Base-by-base conservation (phyloP, 108 stramenopile genomes). In the Discostella stelligeroides region DNA sequence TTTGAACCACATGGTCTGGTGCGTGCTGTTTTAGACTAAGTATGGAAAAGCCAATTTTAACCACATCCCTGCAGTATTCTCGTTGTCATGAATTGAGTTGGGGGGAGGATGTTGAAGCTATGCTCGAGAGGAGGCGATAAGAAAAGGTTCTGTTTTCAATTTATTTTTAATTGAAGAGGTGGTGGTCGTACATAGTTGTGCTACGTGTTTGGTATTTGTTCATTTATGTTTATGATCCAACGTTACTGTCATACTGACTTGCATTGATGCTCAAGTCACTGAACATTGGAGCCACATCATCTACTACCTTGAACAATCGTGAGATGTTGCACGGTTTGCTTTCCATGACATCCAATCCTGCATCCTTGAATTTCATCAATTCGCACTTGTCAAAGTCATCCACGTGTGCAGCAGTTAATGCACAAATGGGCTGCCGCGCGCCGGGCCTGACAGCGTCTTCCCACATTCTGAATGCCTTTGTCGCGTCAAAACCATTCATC, bases 251-350 rank as follows among this genome's bases (percentile, higher is more conserved):
- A 28, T n/a, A 56, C 29, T 82, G 77, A 50, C 66, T 89, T 20
- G 89, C 88, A 68, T 74, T 86, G 38, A 93, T 92, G 59, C 87
- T 90, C 68, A 95, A 75, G 70, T 95, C 92, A 74, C 87, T 88
- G 70, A 95, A 95, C 95, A 95, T 95, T 10, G 91, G 91, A 25
- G 91, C 90, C 7, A 95, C 92, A 65, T 95, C 95, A 65, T 95
- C 95, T 14, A 95, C 92, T 12, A 95, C 92, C 75, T 95, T 95
- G 81, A 95, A 90, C 34, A 95, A 63, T 21, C 94, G 75, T 29
- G 94, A 90, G 38, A 95, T 90, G 46, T 92, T 95, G 68, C 86
- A 90, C 11, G 94, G 94, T 63, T 95, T 95, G 66, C 88, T 92
- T 63, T 95, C 94, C 88, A 95, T 88, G 21, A 95, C 94, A 80